Conservation (phyloP, 2,329 filamentous ascomycete species). For the Gremmenia infestans region DNA sequence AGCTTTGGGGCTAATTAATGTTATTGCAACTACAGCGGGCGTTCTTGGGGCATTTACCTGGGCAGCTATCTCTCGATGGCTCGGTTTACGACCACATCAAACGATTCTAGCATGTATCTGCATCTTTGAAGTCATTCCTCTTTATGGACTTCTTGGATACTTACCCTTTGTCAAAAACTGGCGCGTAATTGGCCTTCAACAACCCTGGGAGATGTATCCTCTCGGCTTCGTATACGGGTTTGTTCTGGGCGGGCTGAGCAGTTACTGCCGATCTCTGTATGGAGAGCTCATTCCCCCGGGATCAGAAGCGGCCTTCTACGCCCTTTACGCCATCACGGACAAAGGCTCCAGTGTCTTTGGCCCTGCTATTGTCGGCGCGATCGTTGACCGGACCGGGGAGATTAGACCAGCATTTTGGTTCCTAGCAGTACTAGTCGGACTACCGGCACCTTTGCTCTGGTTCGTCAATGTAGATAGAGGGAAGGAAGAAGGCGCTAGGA, state of each 20-base stretch:
- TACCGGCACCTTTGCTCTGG: conserved; percentile 80
- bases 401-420: conserved; percentile 91
- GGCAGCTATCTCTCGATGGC: conserved; percentile 68
- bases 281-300: conserved; percentile 92
- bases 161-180: conserved; percentile 72
- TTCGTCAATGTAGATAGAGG: conserved; percentile 80
- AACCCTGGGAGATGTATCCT: conserved; percentile 95
- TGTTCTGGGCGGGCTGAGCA: conserved; percentile 86
- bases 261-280: conserved; percentile 88
- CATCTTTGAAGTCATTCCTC: conserved; percentile 84
- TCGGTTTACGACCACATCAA: conserved; percentile 71
- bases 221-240: conserved; percentile 87
- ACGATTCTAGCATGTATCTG: conserved; percentile 90
- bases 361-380: conserved; percentile 85
- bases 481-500: conserved; percentile 59
- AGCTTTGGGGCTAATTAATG: conserved; percentile 85
- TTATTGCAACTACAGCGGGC: conserved; percentile 80
- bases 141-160: conserved; percentile 88
- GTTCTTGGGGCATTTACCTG: conserved; percentile 87
- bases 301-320: conserved; percentile 93
- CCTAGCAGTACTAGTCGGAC: conserved; percentile 73
- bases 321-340: conserved; percentile 94
- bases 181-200: conserved; percentile 78
- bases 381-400: conserved; percentile 78
- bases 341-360: conserved; percentile 94